Evolutionary conservation across 768 basidiomycete species (phyloP).

Genomic region (Xerocomellus amylosporus): DNA sequence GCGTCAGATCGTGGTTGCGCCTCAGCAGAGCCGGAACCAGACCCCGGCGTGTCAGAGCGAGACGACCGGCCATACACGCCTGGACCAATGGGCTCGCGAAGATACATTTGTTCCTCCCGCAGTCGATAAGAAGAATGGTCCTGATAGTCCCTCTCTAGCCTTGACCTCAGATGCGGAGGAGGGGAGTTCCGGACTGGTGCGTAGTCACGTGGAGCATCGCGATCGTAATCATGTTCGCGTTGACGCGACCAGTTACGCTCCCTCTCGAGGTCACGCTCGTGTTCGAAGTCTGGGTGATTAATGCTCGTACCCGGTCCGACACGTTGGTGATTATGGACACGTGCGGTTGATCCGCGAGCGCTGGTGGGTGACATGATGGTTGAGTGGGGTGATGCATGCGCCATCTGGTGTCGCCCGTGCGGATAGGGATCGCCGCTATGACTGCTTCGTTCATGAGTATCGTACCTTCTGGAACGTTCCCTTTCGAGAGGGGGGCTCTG

Average conservation of each 20-base stretch:
- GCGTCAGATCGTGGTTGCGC: constrained; percentile 48
- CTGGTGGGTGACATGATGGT: constrained; percentile 36
- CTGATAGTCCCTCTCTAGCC: constrained; percentile 31
- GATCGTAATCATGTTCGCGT: constrained; percentile 44
- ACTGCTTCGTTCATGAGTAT: constrained; percentile 40
- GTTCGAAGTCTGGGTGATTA: constrained; percentile 37
- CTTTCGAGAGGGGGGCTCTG: constrained; percentile 51
- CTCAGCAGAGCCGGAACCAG: constrained; percentile 51
- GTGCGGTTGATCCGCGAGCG: constrained; percentile 36
- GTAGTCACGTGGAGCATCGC: constrained; percentile 35
- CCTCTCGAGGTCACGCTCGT: constrained; percentile 47
- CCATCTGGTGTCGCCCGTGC: constrained; percentile 31
- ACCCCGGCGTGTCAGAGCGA: constrained; percentile 59
- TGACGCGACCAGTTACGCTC: constrained; percentile 38
- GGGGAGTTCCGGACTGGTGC: constrained; percentile 41
- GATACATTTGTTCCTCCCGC: constrained; percentile 29
- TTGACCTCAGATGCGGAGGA: constrained; percentile 38
- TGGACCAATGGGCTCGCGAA: constrained; percentile 32
- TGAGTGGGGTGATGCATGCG: constrained; percentile 34
- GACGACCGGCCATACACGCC: constrained; percentile 37
- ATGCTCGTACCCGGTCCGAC: constrained; percentile 60
- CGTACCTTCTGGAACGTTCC: constrained; percentile 48
- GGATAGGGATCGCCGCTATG: constrained; percentile 35
- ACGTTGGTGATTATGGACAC: constrained; percentile 65
- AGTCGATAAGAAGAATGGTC: constrained; percentile 31